Evolutionary conservation across 768 basidiomycete species (phyloP).

Genomic region (Mycena kentingensis): DNA sequence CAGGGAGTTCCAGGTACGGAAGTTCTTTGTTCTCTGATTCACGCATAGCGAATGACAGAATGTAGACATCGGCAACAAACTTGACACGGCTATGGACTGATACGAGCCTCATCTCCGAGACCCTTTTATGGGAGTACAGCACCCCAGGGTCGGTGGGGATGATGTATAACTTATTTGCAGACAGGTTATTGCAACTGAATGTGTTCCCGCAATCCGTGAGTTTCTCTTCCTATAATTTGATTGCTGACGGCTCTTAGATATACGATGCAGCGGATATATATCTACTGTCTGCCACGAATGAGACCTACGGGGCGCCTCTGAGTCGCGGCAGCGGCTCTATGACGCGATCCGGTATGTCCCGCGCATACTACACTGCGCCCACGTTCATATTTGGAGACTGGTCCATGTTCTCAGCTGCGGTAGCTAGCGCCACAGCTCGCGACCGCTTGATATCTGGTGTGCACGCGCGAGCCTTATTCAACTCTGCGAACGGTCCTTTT

Average conservation of each 20-base stretch:
- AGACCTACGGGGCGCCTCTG: conserved; percentile 5
- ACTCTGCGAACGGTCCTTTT: not conserved
- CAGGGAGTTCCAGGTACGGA: conserved; percentile 32
- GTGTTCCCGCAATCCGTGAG: conserved; percentile 34
- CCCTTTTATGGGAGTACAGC: conserved; percentile 25
- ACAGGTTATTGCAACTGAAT: conserved; percentile 45
- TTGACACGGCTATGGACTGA: conserved; percentile 5
- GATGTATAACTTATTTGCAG: conserved; percentile 56
- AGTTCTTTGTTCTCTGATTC: not conserved
- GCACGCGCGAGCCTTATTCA: not conserved
- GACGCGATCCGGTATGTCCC: conserved; percentile 30
- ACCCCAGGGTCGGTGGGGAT: conserved; percentile 37
- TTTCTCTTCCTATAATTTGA: conserved; percentile 1
- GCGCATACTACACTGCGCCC: not conserved
- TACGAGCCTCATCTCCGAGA: conserved; percentile 13
- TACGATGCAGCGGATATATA: not conserved
- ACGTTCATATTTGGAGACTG: conserved; percentile 38
- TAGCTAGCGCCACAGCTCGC: conserved; percentile 11
- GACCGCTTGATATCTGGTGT: conserved; percentile 2
- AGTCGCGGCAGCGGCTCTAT: conserved; percentile 25
- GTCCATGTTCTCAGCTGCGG: conserved; percentile 51
- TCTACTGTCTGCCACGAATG: not conserved
- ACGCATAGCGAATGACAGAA: not conserved
- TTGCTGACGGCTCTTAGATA: not conserved
- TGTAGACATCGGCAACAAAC: not conserved